phyloP scores from a whole-genome alignment of 306 rosid species.

The Calophaca sinica region DNA sequence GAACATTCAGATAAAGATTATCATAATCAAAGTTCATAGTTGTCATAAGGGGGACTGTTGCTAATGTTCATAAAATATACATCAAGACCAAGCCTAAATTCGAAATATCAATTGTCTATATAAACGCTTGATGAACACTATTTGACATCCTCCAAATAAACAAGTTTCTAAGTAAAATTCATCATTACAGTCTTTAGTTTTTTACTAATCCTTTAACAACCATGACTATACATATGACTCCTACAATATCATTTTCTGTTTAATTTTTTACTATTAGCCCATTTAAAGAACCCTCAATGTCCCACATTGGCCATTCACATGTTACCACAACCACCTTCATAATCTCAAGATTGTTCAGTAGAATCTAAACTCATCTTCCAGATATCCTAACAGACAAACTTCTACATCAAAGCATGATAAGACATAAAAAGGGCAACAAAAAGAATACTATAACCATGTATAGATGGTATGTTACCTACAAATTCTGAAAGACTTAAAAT shows the following conservation, averaged over 20 bases:
- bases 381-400: neutral
- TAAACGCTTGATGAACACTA: neutral
- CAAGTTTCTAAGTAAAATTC: neutral
- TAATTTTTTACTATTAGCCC: neutral
- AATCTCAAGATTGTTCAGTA: neutral
- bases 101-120: neutral
- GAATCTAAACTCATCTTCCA: constrained; percentile 24
- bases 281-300: constrained; percentile 5
- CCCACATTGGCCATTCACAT: constrained; percentile 12
- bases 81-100: constrained; percentile 6
- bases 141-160: constrained; percentile 32
- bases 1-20: neutral
- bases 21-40: constrained; percentile 20
- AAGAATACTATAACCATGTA: constrained; percentile 15
- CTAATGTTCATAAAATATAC: constrained; percentile 22
- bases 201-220: constrained; percentile 2
- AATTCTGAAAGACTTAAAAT: constrained; percentile 15
- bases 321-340: constrained; percentile 1
- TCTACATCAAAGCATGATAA: constrained; percentile 21
- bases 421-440: constrained; percentile 4
- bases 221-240: neutral
- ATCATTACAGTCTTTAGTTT: neutral
- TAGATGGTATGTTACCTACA: constrained; percentile 4
- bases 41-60: neutral
- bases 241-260: neutral